Conservation (phyloP, 2,329 filamentous ascomycete species). For the Scedosporium dehoogii region DNA sequence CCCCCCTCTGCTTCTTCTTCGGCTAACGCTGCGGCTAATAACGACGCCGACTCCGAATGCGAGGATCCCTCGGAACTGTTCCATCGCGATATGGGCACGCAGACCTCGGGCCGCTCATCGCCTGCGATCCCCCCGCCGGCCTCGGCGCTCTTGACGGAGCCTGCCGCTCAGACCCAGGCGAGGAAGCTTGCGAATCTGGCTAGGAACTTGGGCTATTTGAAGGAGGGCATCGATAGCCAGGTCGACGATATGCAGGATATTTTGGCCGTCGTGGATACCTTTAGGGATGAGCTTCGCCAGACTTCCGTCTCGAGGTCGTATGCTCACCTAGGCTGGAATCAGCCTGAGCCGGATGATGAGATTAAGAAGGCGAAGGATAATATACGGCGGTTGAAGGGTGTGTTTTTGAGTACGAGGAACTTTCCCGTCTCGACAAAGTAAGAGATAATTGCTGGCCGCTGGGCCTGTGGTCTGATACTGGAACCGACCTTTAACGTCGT, state of each 20-base stretch:
- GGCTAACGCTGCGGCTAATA: constrained; percentile 8
- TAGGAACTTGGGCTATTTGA: constrained; percentile 30
- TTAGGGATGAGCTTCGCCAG: constrained; percentile 57
- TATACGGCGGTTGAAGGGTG: constrained; percentile 70
- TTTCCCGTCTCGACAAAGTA: constrained; percentile 45
- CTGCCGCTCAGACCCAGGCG: constrained; percentile 27
- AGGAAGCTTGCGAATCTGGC: constrained; percentile 32
- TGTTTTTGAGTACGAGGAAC: constrained; percentile 63
- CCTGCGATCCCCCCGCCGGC: constrained; percentile 8
- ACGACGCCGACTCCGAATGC: constrained; percentile 32
- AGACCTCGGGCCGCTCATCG: constrained; percentile 38
- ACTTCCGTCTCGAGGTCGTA: constrained; percentile 25
- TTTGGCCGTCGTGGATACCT: constrained; percentile 41
- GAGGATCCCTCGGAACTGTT: constrained; percentile 69
- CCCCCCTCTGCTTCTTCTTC: constrained; percentile 25
- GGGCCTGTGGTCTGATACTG: too few species aligned
- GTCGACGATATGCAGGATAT: constrained; percentile 40
- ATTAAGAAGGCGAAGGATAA: constrained; percentile 63
- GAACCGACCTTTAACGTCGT: too few species aligned
- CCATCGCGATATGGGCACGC: constrained; percentile 70
- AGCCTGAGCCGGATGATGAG: constrained; percentile 54
- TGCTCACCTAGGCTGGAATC: constrained; percentile 19
- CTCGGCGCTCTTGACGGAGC: constrained; percentile 11
- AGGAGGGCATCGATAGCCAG: constrained; percentile 31
- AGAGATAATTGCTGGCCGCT: too few species aligned